Evolutionary conservation across 2,329 filamentous ascomycete species (phyloP).

Genomic region (Aspergillus latus): DNA sequence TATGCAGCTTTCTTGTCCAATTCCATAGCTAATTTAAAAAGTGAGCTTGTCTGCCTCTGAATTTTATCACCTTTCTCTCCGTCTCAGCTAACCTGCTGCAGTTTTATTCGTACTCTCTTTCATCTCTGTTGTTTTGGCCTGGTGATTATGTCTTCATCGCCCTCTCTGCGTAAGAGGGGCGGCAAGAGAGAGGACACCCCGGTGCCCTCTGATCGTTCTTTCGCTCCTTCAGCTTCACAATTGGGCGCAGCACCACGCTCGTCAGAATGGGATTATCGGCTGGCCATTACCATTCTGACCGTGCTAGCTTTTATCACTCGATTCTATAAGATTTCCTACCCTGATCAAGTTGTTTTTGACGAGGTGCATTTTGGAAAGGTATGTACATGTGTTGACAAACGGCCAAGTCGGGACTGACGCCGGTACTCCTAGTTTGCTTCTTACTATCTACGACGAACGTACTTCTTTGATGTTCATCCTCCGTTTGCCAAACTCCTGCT

Average conservation of each 20-base stretch:
- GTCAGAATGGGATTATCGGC: constrained; percentile 80
- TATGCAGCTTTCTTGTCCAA: constrained; percentile 22
- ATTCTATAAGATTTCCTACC: constrained; percentile 95
- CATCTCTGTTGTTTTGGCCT: constrained; percentile 9
- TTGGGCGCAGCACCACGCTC: constrained; percentile 15
- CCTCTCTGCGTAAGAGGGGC: constrained; percentile 45
- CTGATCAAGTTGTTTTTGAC: constrained; percentile 96
- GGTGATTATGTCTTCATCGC: constrained; percentile 36
- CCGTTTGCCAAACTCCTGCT: constrained; percentile 98
- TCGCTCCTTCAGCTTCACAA: constrained; percentile 23
- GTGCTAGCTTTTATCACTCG: constrained; percentile 82
- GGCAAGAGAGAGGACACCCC: constrained; percentile 38
- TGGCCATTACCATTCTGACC: constrained; percentile 75
- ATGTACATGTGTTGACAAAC: constrained; percentile 31
- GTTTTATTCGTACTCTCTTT: constrained; percentile 20
- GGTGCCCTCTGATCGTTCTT: constrained; percentile 26
- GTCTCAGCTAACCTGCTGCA: constrained; percentile 9
- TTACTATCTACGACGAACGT: constrained; percentile 90
- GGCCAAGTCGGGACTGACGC: constrained; percentile 18
- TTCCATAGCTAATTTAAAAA: constrained; percentile 12
- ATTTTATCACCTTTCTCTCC: background rate
- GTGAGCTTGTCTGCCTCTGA: constrained; percentile 2
- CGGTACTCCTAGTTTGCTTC: constrained; percentile 49
- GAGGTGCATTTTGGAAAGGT: constrained; percentile 99
- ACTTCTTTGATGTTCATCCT: constrained; percentile 99